Conservation (phyloP, 805 yeast species). For the Wickerhamomyces pijperi region DNA sequence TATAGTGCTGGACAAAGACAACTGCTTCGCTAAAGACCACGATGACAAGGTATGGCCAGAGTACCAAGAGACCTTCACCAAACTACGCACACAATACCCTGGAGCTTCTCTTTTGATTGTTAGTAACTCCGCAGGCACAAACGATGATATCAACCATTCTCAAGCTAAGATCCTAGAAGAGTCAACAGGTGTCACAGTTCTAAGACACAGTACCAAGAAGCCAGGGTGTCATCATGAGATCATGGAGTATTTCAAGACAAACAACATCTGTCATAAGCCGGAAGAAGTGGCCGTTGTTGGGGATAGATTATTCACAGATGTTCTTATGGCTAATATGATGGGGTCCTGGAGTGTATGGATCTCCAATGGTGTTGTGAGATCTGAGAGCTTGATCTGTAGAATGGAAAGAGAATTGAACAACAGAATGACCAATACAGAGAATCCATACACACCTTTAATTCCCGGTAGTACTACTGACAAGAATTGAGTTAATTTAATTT, state of each 20-base stretch:
- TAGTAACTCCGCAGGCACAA: slow-evolving; percentile 88
- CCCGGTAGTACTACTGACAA: slow-evolving; percentile 4
- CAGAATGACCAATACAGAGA: slow-evolving; percentile 3
- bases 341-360: slow-evolving; percentile 82
- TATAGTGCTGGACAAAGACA: slow-evolving; percentile 86
- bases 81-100: slow-evolving; percentile 46
- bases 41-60: slow-evolving; percentile 72
- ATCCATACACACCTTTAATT: not conserved
- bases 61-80: slow-evolving; percentile 46
- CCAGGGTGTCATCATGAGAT: slow-evolving; percentile 76
- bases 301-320: slow-evolving; percentile 84
- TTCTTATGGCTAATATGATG: slow-evolving; percentile 90
- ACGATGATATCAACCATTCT: slow-evolving; percentile 47
- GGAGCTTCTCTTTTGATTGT: slow-evolving; percentile 61
- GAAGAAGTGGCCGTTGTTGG: slow-evolving; percentile 78
- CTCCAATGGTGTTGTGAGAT: slow-evolving; percentile 56
- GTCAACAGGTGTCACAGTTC: slow-evolving; percentile 56
- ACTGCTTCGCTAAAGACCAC: slow-evolving; percentile 83
- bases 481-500: not conserved
- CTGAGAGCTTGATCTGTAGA: slow-evolving; percentile 38
- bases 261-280: slow-evolving; percentile 33
- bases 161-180: slow-evolving; percentile 57
- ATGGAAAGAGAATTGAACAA: slow-evolving; percentile 32
- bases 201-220: slow-evolving; percentile 65
- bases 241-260: slow-evolving; percentile 39